Evolutionary conservation across 306 rosid species (phyloP), one percentile per base, ranked within the genome.

Genomic region (Inga laurina): DNA sequence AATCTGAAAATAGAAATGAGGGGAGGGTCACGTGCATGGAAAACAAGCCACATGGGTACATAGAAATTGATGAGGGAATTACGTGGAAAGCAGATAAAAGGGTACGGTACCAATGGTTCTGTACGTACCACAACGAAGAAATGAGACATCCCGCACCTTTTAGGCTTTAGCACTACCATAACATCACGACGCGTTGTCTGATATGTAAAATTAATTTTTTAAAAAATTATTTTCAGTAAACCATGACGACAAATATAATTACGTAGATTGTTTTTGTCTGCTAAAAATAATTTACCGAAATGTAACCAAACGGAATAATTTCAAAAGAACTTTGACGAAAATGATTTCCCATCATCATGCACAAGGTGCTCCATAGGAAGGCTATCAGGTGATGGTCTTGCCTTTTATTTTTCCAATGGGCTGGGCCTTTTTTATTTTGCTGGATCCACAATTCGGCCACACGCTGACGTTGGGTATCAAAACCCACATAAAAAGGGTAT

Each of bases 1-100:
- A 61, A 72, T 77, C 12, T 3, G 39, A 76, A 59, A 35, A 34
- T 59, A 72, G 61, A 61, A 62, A 72, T 49, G 4, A 9, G 12
- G 37, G 44, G 74, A 57, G 79, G 72, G 59, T 83, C 82, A 77
- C 86, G 77, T 77, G 79, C 72, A 83, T 71, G 78, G 35, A 34
- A 57, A 65, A 49, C 18, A 39, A 7, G 44, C 21, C 35, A 8
- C 39, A 11, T 11, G n/a, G 22, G 71, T 59, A 41, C 41, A 57
- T 76, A 24, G 51, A 32, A 59, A 76, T 75, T 37, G 19, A 37
- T n/a, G 27, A 37, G 8, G 15, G 30, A 37, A 76, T 76, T 76
- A 7, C 69, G 69, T 56, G 79, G 79, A 56, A 76, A 76, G 79
- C 37, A n/a, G 24, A 57, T 75, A 7, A 59, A 57, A 59, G 13